Percentiles rank a stretch among this genome's conserved stretches.
These are phyloP conservation scores for Tylopilus balloui DNA, from an alignment of 768 basidiomycete genomes.

Conservation along the genomic window DNA sequence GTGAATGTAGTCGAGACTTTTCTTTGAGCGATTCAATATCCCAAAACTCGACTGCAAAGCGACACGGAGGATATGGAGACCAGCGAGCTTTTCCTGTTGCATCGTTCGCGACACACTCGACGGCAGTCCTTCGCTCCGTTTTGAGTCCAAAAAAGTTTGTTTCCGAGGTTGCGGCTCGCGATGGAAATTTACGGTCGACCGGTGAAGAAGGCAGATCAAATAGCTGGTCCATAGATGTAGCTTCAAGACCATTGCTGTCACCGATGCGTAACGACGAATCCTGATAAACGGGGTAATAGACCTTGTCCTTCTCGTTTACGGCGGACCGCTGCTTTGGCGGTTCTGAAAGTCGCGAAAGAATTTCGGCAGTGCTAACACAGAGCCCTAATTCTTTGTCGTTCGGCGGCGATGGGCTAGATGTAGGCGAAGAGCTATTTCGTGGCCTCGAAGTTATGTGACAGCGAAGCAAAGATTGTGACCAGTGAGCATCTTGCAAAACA, in stretches of 20 bases:
- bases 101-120: conserved; percentile 41
- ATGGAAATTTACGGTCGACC: conserved; percentile 22
- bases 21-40: conserved; percentile 77
- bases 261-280: conserved; percentile 76
- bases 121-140: conserved; percentile 39
- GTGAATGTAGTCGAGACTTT: conserved; percentile 77
- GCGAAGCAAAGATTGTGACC: conserved; percentile 68
- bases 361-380: conserved; percentile 48
- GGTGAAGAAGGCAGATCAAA: conserved; percentile 41
- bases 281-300: conserved; percentile 60
- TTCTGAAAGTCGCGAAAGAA: conserved; percentile 34
- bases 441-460: conserved; percentile 49
- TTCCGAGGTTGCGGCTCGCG: conserved; percentile 37
- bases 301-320: conserved; percentile 26
- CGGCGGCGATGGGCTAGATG: conserved; percentile 35
- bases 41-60: conserved; percentile 91
- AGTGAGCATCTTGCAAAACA: conserved; percentile 72
- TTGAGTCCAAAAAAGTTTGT: conserved; percentile 63
- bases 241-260: conserved; percentile 52
- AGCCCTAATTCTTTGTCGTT: conserved; percentile 66
- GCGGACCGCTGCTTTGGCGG: conserved; percentile 13
- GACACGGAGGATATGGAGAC: conserved; percentile 73
- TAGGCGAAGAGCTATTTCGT: conserved; percentile 23
- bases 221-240: conserved; percentile 65
- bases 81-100: conserved; percentile 47